These are phyloP conservation scores for Blastobotrys mokoenaii DNA, from an alignment of 805 yeast species.

Conservation along the genomic window DNA sequence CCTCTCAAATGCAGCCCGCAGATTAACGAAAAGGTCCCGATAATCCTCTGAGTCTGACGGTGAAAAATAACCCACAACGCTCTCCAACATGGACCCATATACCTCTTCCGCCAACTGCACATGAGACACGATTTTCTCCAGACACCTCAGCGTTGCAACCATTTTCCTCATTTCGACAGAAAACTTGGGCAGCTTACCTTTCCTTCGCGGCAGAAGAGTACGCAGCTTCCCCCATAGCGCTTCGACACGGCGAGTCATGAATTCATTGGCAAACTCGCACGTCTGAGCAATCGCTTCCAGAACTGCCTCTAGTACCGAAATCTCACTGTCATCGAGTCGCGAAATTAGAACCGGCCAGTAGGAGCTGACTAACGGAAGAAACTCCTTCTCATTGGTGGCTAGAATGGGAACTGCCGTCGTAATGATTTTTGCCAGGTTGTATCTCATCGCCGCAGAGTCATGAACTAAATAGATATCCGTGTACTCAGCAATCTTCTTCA, in stretches of 20 bases:
- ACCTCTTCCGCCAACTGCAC: slow-evolving; percentile 7
- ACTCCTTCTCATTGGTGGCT: slow-evolving; percentile 38
- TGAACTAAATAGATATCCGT: slow-evolving; percentile 66
- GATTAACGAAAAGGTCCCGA: neutral
- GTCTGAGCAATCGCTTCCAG: slow-evolving; percentile 24
- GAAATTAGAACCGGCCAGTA: slow-evolving; percentile 41
- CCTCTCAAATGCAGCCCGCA: slow-evolving; percentile 6
- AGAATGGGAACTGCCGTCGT: slow-evolving; percentile 41
- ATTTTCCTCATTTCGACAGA: slow-evolving; percentile 12
- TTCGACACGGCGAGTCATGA: slow-evolving; percentile 28
- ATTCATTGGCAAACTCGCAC: slow-evolving; percentile 25
- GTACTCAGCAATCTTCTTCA: slow-evolving; percentile 56
- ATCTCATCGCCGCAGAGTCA: slow-evolving; percentile 46
- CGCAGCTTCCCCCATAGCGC: slow-evolving; percentile 13
- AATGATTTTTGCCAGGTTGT: slow-evolving; percentile 48
- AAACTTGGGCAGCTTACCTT: slow-evolving; percentile 4
- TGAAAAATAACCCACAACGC: slow-evolving; percentile 9
- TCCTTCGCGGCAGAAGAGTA: slow-evolving; percentile 4
- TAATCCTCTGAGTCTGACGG: slow-evolving; percentile 3
- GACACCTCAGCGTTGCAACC: slow-evolving; percentile 9
- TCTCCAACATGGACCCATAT: slow-evolving; percentile 13
- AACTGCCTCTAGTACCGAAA: slow-evolving; percentile 25
- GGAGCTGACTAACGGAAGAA: slow-evolving; percentile 44
- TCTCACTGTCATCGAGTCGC: slow-evolving; percentile 26
- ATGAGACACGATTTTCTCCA: slow-evolving; percentile 6